Evolutionary conservation across 2,329 filamentous ascomycete genomes (phyloP).

Genomic region (Chrysoporthe cubensis): DNA sequence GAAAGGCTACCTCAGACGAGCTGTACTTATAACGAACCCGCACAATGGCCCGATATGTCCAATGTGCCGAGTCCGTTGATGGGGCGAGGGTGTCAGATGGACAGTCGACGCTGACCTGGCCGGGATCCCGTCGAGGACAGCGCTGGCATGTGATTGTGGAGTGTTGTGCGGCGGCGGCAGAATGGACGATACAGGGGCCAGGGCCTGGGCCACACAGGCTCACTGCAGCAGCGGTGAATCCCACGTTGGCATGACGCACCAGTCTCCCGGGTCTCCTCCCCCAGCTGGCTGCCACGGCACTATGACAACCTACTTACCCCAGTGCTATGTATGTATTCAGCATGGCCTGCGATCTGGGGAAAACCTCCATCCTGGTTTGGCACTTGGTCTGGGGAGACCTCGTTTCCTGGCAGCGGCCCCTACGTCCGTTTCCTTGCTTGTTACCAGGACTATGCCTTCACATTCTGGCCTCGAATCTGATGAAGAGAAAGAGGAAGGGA

Average conservation of each 20-base stretch:
- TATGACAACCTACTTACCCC: neutral
- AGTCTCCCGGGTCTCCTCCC: neutral
- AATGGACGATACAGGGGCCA: neutral
- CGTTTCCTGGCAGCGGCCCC: neutral
- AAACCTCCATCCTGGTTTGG: neutral
- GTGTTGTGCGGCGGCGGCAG: neutral
- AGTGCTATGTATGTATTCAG: too few species aligned
- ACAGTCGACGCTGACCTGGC: slow-evolving; percentile 16
- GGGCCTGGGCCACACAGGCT: neutral
- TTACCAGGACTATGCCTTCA: neutral
- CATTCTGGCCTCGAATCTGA: neutral
- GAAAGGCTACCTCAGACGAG: neutral
- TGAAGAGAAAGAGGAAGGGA: neutral
- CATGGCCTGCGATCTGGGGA: too few species aligned
- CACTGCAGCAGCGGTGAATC: neutral
- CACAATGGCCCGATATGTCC: neutral
- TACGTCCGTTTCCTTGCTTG: neutral
- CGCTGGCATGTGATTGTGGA: slow-evolving; percentile 21
- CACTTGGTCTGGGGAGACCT: neutral
- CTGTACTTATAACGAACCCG: neutral
- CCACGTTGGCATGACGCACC: slow-evolving; percentile 1
- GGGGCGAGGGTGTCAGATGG: slow-evolving; percentile 14
- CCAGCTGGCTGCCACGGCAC: neutral
- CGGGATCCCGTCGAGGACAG: slow-evolving; percentile 4
- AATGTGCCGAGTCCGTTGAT: neutral